A percentile compares a stretch with the other conserved stretches of the same genome.
phyloP scores from a whole-genome alignment of 805 yeast genomes.

The Candida boidinii region DNA sequence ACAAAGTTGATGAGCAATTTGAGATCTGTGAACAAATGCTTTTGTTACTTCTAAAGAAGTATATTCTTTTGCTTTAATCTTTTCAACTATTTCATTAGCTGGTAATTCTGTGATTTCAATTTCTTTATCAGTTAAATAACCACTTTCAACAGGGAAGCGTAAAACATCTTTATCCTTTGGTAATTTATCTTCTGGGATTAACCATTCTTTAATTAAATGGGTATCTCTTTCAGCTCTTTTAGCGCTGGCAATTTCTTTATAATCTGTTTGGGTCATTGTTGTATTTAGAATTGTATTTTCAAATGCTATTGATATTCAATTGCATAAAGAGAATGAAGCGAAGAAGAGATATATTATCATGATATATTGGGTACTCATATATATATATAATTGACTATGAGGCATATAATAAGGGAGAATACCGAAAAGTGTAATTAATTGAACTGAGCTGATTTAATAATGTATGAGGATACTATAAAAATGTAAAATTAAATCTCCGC shows the following conservation, averaged over 20 bases:
- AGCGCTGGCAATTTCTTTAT: slow-evolving; percentile 31
- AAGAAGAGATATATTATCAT: no score
- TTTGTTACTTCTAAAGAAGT: slow-evolving; percentile 36
- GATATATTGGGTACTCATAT: no score
- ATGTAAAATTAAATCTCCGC: no score
- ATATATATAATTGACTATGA: no score
- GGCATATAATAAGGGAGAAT: no score
- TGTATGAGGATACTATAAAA: no score
- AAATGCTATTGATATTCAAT: no score
- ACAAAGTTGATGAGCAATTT: slow-evolving; percentile 46
- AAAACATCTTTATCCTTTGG: slow-evolving; percentile 30
- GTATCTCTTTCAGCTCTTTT: slow-evolving; percentile 33
- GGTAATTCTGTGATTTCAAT: slow-evolving; percentile 30
- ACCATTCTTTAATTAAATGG: slow-evolving; percentile 35
- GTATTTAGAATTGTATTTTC: no score
- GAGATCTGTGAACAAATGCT: slow-evolving; percentile 53
- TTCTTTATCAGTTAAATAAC: slow-evolving; percentile 24
- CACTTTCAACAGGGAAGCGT: slow-evolving; percentile 28
- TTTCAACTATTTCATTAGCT: slow-evolving; percentile 10
- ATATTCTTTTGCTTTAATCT: slow-evolving; percentile 20
- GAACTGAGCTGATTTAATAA: no score
- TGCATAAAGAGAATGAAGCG: no score
- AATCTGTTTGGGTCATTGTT: no score
- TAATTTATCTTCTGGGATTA: slow-evolving; percentile 23
- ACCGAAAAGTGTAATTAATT: no score